phyloP scores from a whole-genome alignment of 768 basidiomycete species.

The Galerina marginata region DNA sequence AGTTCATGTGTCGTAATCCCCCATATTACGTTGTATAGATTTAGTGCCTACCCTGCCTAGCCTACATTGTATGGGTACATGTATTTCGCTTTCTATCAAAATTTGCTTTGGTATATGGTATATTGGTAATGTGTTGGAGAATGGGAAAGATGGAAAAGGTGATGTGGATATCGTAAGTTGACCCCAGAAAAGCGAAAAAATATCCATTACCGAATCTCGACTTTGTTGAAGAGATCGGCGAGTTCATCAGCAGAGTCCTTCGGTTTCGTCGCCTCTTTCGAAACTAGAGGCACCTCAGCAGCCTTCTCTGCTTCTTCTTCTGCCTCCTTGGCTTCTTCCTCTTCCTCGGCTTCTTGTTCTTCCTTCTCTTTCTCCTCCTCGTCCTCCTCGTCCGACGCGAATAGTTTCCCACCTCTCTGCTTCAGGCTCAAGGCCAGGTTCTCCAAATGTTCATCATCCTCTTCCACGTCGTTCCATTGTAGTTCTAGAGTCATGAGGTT shows the following conservation, averaged over 20 bases:
- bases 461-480: slow-evolving; percentile 90
- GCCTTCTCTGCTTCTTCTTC: slow-evolving; percentile 33
- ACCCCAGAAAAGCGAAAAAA: neutral
- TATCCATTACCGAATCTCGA: slow-evolving; percentile 40
- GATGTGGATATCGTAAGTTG: neutral
- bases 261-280: neutral
- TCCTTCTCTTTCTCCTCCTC: slow-evolving; percentile 73
- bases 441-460: slow-evolving; percentile 68
- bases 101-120: slow-evolving; percentile 15
- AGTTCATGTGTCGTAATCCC: neutral
- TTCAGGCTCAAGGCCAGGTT: slow-evolving; percentile 59
- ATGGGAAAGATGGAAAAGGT: neutral
- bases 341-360: slow-evolving; percentile 52
- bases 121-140: neutral
- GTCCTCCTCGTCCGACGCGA: slow-evolving; percentile 82
- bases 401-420: slow-evolving; percentile 68
- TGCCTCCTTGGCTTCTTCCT: slow-evolving; percentile 36
- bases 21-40: neutral
- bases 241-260: slow-evolving; percentile 42
- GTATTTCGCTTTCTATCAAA: neutral
- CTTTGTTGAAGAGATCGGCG: slow-evolving; percentile 70
- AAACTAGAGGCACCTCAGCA: slow-evolving; percentile 5
- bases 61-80: neutral
- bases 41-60: neutral
- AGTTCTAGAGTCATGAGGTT: slow-evolving; percentile 75